Percentiles rank a stretch among this genome's conserved stretches.
Conservation (phyloP, 805 yeast genomes). For the Soucietia sequanensis region DNA sequence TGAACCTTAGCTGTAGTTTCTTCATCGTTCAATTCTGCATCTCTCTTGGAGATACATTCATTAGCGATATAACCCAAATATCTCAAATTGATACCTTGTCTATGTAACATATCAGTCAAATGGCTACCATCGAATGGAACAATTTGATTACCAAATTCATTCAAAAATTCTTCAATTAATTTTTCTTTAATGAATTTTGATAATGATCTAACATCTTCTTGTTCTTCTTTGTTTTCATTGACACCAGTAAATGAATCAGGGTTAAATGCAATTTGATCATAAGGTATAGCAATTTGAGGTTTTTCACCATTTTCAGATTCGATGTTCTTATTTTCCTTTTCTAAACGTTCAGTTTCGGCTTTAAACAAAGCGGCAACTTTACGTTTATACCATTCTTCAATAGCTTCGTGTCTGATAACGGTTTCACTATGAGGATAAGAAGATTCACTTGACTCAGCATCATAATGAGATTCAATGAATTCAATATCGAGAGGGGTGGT, state of each 20-base stretch:
- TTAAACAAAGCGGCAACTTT: slow-evolving; percentile 56
- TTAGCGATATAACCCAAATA: slow-evolving; percentile 70
- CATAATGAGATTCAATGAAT: slow-evolving; percentile 61
- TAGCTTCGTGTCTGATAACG: slow-evolving; percentile 80
- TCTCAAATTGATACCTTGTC: slow-evolving; percentile 83
- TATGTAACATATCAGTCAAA: slow-evolving; percentile 66
- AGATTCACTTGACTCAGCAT: slow-evolving; percentile 25
- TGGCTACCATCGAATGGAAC: slow-evolving; percentile 84
- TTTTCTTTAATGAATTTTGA: slow-evolving; percentile 58
- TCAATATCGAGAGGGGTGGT: slow-evolving; percentile 81
- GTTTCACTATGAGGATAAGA: slow-evolving; percentile 82
- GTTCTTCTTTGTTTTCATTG: slow-evolving; percentile 47
- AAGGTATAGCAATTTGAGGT: slow-evolving; percentile 52
- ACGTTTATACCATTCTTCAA: slow-evolving; percentile 84
- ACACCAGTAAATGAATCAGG: slow-evolving; percentile 70
- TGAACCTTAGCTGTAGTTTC: slow-evolving; percentile 23
- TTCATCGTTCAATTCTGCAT: slow-evolving; percentile 15
- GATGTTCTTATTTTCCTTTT: slow-evolving; percentile 30
- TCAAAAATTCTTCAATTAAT: slow-evolving; percentile 63
- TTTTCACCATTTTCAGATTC: slow-evolving; percentile 37
- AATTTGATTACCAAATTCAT: slow-evolving; percentile 51
- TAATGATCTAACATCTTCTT: slow-evolving; percentile 64
- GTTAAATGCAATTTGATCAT: slow-evolving; percentile 59
- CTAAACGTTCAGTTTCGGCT: slow-evolving; percentile 48
- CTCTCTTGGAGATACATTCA: slow-evolving; percentile 20